Base-by-base conservation (phyloP, 1,284 basidiomycete species). In the Cryptococcus deneoformans region DNA sequence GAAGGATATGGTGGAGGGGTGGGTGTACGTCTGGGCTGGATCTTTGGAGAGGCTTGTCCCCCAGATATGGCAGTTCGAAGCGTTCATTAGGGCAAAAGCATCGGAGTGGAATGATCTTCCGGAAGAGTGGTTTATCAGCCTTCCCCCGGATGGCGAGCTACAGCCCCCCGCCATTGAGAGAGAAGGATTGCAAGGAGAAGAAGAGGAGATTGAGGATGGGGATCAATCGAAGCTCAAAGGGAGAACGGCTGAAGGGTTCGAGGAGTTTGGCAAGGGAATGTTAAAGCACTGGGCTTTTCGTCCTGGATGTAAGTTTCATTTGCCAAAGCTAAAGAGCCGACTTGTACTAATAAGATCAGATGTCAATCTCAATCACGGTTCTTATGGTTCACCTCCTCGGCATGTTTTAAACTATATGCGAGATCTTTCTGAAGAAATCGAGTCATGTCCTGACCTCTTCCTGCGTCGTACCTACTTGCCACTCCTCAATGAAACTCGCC, bases 11-110 rank as follows among this genome's bases (percentile, higher is more conserved):
- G 51, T 46, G 0, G 48, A 57, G 9, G 86, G 83, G 0, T 80
- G 87, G 61, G 86, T 87, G 1, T 94, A 94, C 71, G 80, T 91
- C 36, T 93, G 86, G 83, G 72, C 67, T n/a, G 73, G 67, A 2
- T 72, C 82, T 0, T 63, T 72, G 0, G 61, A 75, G 1, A 60
- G 62, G 11, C 79, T 94, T 9, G 80, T 84, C 42, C 80, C 84
- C 5, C 24, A 24, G 12, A 39, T 38, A 10, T 50, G 20, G 38
- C n/a, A 20, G 53, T 74, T 71, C 50, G 60, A 66, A 43, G 54
- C 64, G 2, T 74, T 74, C 53, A 52, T 75, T 16, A 54, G 58
- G 39, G 71, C 73, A 20, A 73, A 73, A 53, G 67, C 70, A 0
- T 62, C 65, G 7, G 54, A 61, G 4, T 76, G 73, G 71, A 65